A percentile compares a stretch with the other conserved stretches of the same genome.
These are phyloP conservation scores for Fusarium liriodendri DNA, from an alignment of 2,329 filamentous ascomycete genomes.

Conservation along the genomic window DNA sequence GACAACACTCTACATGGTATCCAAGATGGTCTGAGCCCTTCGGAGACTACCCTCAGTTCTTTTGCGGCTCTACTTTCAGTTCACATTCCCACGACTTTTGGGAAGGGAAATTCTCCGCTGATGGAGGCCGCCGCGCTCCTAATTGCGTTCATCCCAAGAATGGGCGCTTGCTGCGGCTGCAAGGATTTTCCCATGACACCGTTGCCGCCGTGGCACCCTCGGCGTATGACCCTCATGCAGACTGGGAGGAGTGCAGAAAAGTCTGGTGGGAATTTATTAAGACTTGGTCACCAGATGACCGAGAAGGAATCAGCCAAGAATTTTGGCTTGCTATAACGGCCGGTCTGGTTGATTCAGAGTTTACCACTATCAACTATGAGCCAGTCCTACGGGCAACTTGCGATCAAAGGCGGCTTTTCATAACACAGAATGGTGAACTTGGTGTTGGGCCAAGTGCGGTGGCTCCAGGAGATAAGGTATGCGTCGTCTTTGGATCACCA, in stretches of 20 bases:
- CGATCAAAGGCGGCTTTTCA: not conserved
- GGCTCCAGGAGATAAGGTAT: not conserved
- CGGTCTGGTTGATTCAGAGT: not conserved
- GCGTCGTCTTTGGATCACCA: not conserved
- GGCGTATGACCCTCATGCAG: not conserved
- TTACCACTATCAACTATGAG: not conserved
- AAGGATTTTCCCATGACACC: not conserved
- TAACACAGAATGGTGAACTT: not conserved
- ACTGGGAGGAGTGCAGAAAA: not conserved
- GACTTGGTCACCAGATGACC: not conserved
- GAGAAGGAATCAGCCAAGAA: not conserved
- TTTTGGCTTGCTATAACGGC: not conserved
- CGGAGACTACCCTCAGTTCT: not conserved
- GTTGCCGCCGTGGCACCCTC: not conserved
- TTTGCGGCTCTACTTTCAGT: not conserved
- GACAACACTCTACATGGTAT: not conserved
- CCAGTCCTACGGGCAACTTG: not conserved
- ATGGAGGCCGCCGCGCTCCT: not conserved
- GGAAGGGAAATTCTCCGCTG: not conserved
- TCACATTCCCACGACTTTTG: not conserved
- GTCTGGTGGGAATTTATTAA: not conserved
- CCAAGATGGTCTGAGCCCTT: not conserved
- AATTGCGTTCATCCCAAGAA: not conserved
- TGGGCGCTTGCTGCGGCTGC: not conserved
- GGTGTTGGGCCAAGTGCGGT: not conserved